Percentiles rank a stretch among this genome's conserved stretches.
These are phyloP conservation scores for Paecilomyces formosus DNA, from an alignment of 2,329 filamentous ascomycete species.

Conservation along the genomic window DNA sequence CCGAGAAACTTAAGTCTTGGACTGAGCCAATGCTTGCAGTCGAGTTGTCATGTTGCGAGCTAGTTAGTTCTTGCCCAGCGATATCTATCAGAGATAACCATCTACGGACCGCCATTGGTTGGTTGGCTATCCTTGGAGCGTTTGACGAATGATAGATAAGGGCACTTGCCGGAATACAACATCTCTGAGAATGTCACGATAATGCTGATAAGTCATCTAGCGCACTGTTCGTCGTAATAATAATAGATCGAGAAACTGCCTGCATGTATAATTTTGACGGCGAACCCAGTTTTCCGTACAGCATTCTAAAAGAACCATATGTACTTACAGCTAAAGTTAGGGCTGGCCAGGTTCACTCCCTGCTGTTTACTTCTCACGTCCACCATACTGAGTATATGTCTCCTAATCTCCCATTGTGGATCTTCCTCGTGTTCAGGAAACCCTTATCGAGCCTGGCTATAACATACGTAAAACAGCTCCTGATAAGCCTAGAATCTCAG, in stretches of 20 bases:
- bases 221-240: not conserved
- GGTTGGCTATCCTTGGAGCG: not conserved
- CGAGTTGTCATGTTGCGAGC: not conserved
- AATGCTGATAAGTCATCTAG: not conserved
- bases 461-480: not conserved
- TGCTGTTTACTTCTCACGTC: not conserved
- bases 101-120: not conserved
- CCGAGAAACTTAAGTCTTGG: not conserved
- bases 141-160: not conserved
- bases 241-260: not conserved
- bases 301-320: not conserved
- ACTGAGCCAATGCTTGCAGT: not conserved
- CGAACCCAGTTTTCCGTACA: not conserved
- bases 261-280: not conserved
- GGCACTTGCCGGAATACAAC: not conserved
- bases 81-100: not conserved
- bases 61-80: not conserved
- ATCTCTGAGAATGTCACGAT: not conserved
- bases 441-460: not conserved
- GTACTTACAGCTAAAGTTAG: no score
- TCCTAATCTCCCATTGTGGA: not conserved
- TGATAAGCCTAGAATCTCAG: not conserved
- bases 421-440: not conserved
- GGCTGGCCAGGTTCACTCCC: no score
- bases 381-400: not conserved